Percentiles rank a stretch among this genome's conserved stretches.
Evolutionary conservation across 768 basidiomycete species (phyloP).

Genomic region (Rhodosporidiobolus odoratus): DNA sequence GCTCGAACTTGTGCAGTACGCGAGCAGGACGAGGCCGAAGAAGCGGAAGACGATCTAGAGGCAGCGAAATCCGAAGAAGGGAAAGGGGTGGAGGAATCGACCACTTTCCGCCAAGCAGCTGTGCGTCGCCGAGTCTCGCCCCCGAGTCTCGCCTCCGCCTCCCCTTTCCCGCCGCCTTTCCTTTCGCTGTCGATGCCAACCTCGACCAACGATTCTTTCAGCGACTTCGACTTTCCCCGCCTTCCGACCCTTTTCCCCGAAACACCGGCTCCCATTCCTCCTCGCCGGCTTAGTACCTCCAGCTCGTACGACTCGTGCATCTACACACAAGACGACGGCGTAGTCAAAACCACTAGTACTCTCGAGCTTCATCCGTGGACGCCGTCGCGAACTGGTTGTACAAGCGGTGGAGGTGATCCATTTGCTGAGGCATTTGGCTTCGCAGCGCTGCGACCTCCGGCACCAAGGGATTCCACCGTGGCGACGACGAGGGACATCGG

Average conservation of each 20-base stretch:
- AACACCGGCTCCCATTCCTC: neutral
- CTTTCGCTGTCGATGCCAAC: neutral
- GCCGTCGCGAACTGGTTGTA: neutral
- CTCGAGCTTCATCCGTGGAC: neutral
- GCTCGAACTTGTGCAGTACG: neutral
- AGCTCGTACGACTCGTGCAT: slow-evolving; percentile 9
- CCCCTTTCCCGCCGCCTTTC: slow-evolving; percentile 4
- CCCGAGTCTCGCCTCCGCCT: neutral
- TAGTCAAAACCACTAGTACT: neutral
- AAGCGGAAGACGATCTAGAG: neutral
- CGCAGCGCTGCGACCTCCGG: no score
- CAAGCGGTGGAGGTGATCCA: neutral
- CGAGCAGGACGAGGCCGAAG: neutral
- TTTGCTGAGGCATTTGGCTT: slow-evolving; percentile 7
- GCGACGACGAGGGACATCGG: no score
- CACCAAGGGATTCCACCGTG: no score
- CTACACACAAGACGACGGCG: no score
- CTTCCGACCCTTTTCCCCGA: slow-evolving; percentile 3
- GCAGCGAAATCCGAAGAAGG: neutral
- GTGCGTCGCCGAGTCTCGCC: neutral
- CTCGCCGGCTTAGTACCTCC: neutral
- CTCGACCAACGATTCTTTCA: neutral
- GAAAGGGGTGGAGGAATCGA: neutral
- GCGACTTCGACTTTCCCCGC: neutral
- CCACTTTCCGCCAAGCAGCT: neutral